Evolutionary conservation across 768 basidiomycete genomes (phyloP), one percentile per base, ranked within the genome.

Genomic region (Boletus eberwhitei): DNA sequence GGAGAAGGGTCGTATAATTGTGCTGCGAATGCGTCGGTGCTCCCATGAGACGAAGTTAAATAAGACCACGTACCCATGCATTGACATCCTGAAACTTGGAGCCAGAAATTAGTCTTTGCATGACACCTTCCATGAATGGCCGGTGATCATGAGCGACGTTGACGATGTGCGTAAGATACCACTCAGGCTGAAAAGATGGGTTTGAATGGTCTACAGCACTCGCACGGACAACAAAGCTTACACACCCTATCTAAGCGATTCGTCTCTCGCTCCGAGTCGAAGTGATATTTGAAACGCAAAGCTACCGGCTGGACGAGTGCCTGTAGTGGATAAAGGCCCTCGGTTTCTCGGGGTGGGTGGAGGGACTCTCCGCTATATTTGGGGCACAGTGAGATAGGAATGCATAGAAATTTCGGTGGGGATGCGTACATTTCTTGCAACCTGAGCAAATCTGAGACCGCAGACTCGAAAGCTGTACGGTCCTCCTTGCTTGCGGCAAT

Each of bases 281-380:
- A 98, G 66, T 99, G 97, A 67, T 88, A 99, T 63, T 88, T 91
- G 77, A 98, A 99, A 19, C 97, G 83, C 55, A 93, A 71, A 2
- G 87, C 77, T 46, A 99, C 79, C 2, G 95, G 90, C 41, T 87
- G 84, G 4, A 93, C 81, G 17, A 99, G 80, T 2, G 90, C 87
- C 66, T 92, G 87, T 17, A 98, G 63, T 2, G 97, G 83, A 70
- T 95, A 95, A 34, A 98, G 66, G 0, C 86, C 85, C 45, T 83
- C 79, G 26, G 37, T 57, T 59, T 58, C 64, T 43, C 26, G 51
- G 35, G 36, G 44, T 36, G 70, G 68, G 21, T 74, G 73, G n/a
- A 84, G 66, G 38, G 77, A 73, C 50, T 81, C 75, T 13, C 83
- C 85, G 34, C 88, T 88, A 52, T 37, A 60, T 37, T 60, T 35